Evolutionary conservation across 2,329 filamentous ascomycete species (phyloP), one percentile per base, ranked within the genome.

Genomic region (Blumeriella jaapii): DNA sequence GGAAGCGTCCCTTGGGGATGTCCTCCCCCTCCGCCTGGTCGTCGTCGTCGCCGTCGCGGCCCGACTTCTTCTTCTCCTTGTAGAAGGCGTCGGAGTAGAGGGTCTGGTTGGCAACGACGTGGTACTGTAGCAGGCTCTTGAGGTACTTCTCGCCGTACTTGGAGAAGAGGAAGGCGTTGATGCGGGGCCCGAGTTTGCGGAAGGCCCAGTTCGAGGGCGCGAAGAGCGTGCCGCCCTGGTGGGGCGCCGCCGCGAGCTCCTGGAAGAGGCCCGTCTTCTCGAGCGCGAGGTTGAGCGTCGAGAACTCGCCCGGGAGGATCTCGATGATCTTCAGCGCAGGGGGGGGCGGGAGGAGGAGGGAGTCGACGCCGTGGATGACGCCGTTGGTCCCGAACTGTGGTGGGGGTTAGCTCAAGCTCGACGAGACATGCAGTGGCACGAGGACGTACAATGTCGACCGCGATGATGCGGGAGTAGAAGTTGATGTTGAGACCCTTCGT

Each of bases 21-120:
- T 52, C 55, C 3, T 50, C 50, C 1, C 45, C 41, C 6, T 49
- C 39, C 11, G 41, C 34, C 9, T 46, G 46, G n/a, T 50, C 41
- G 5, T 36, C 40, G n/a, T 49, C 48, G 11, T 52, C 42, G 8
- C 45, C 34, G 4, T 48, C 42, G 8, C 51, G 9, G 12, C 4
- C 12, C 22, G 22, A 24, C 10, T 24, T 9, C 10, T 9, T 40
- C 14, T 62, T 61, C 6, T 60, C 51, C 31, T 68, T 67, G 61
- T 86, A 91, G 54, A 78, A 82, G 4, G 78, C 80, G 53, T 94
- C 87, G 5, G 79, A 83, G 64, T 94, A 95, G 0, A 93, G 61
- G 0, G 82, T 87, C 40, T 76, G 68, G 51, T 82, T 74, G 26
- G 75, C 68, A 1, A 80, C 79, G 31, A 87, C 68, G 51, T 89